phyloP scores from a whole-genome alignment of 441 rosid genomes.

The Viola pubescens region DNA sequence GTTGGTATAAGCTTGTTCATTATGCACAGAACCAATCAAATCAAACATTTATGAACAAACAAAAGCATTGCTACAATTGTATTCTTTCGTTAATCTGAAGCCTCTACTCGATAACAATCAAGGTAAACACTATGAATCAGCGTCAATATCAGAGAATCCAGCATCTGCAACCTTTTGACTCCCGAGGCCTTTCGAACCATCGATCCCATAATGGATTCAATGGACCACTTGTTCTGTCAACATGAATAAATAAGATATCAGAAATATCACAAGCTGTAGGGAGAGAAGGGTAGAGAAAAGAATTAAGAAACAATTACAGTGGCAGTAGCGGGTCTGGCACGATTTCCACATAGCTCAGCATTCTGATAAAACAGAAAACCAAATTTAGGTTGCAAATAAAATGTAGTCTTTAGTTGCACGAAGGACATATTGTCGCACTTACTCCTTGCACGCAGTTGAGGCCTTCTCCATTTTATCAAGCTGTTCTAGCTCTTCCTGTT shows the following conservation, averaged over 20 bases:
- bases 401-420: neutral
- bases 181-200: slow-evolving; percentile 78
- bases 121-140: slow-evolving; percentile 10
- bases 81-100: slow-evolving; percentile 8
- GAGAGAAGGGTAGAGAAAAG: neutral
- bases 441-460: slow-evolving; percentile 70
- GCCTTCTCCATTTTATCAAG: slow-evolving; percentile 66
- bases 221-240: slow-evolving; percentile 63
- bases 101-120: slow-evolving; percentile 7
- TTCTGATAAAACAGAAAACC: slow-evolving; percentile 33
- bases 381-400: slow-evolving; percentile 17
- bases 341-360: slow-evolving; percentile 45
- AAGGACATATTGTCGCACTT: slow-evolving; percentile 16
- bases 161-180: slow-evolving; percentile 66
- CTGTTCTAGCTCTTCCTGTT: slow-evolving; percentile 73
- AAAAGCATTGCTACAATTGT: slow-evolving; percentile 1
- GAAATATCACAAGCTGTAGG: neutral
- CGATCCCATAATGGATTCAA: slow-evolving; percentile 59
- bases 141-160: slow-evolving; percentile 46
- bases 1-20: slow-evolving; percentile 17
- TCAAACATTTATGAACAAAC: slow-evolving; percentile 5
- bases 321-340: slow-evolving; percentile 74
- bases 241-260: neutral
- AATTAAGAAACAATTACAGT: slow-evolving; percentile 24
- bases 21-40: slow-evolving; percentile 21